These are phyloP conservation scores for Naumovozyma dairenensis DNA, from an alignment of 805 yeast genomes.

Conservation along the genomic window DNA sequence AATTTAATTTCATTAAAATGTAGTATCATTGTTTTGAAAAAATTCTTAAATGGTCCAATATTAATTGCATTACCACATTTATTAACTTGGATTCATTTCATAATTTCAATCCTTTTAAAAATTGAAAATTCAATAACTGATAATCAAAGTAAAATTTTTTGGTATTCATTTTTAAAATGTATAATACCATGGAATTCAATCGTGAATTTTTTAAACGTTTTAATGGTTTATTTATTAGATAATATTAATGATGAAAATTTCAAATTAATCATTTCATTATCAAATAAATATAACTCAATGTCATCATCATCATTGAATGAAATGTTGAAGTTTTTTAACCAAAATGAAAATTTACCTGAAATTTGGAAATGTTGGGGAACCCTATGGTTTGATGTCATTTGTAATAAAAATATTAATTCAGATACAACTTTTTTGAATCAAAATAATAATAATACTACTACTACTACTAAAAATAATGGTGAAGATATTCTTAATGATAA, in stretches of 20 bases:
- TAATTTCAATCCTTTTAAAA: constrained; percentile 54
- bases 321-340: constrained; percentile 44
- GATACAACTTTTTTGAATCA: constrained; percentile 29
- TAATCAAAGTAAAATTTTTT: constrained; percentile 16
- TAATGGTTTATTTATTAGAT: constrained; percentile 31
- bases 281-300: constrained; percentile 17
- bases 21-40: constrained; percentile 56
- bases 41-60: constrained; percentile 59
- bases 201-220: constrained; percentile 51
- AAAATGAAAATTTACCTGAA: constrained; percentile 58
- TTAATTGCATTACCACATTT: constrained; percentile 63
- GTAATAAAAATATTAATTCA: constrained; percentile 32
- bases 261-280: constrained; percentile 13
- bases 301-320: constrained; percentile 31
- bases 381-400: constrained; percentile 60
- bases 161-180: constrained; percentile 33
- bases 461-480: too few relatives aligned
- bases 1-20: constrained; percentile 60
- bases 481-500: constrained; percentile 46
- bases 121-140: constrained; percentile 24
- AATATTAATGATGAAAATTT: constrained; percentile 12
- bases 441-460: too few relatives aligned
- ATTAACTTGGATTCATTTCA: constrained; percentile 67
- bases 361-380: constrained; percentile 84
- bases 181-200: constrained; percentile 63